Conservation (phyloP, 2,329 filamentous ascomycete species). For the Apiospora malaysiana region DNA sequence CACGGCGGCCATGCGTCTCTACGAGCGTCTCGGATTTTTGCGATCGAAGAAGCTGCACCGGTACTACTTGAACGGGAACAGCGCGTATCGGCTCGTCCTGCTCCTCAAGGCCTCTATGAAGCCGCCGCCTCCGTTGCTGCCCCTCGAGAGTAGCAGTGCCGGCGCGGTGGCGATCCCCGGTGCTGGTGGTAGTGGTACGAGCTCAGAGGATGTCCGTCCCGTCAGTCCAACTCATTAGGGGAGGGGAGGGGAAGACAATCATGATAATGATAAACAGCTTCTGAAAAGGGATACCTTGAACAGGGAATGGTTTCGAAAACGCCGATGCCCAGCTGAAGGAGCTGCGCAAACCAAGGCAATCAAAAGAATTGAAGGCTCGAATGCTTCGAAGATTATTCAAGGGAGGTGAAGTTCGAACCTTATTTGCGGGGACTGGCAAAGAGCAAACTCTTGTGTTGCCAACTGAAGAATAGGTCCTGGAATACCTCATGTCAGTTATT, state of each 20-base stretch:
- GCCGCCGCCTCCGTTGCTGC: slow-evolving; percentile 4
- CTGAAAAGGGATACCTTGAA: neutral
- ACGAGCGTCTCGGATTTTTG: slow-evolving; percentile 90
- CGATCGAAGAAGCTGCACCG: slow-evolving; percentile 91
- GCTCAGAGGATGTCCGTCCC: neutral
- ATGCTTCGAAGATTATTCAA: neutral
- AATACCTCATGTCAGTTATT: too few species aligned
- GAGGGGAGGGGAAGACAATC: neutral
- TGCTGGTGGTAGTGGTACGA: neutral
- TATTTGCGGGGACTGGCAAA: neutral
- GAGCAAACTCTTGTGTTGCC: neutral
- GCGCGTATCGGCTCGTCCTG: slow-evolving; percentile 86
- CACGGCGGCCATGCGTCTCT: slow-evolving; percentile 85
- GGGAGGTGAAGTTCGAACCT: neutral
- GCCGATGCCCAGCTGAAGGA: neutral
- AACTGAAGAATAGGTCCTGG: neutral
- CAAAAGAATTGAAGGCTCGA: neutral
- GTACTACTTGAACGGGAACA: slow-evolving; percentile 97
- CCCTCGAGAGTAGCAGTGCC: slow-evolving; percentile 1
- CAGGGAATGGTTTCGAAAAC: neutral
- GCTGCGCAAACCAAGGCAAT: neutral
- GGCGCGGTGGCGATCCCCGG: neutral
- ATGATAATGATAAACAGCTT: neutral
- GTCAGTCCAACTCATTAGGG: slow-evolving; percentile 13
- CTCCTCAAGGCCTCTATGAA: slow-evolving; percentile 65